Base-by-base conservation (phyloP, 2,329 filamentous ascomycete genomes). In the Beauveria sp. region DNA sequence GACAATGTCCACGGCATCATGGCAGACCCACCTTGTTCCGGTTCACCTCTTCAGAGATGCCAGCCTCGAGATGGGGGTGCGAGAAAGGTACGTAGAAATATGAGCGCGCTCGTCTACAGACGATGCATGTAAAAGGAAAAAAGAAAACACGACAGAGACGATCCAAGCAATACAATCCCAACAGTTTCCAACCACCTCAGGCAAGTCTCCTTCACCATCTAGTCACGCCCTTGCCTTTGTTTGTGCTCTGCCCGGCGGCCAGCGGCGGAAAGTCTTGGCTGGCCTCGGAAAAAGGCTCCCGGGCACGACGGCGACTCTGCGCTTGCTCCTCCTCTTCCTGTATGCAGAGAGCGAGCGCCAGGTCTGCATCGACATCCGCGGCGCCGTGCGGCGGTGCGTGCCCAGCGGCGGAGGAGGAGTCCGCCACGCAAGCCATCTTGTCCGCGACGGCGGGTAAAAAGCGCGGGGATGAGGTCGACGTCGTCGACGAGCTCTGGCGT, bases 291-390 rank as follows among this genome's bases (percentile, higher is more conserved):
- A 52, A 38, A 26, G 49, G 45, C 38, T 48, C 59, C 10, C 22
- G 22, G 20, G 43, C 59, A 20, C 42, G 42, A 24, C 34, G 46
- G 14, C 34, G 26, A n/a, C 24, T 38, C 26, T 54, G 59, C n/a
- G n/a, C 24, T 7, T 60, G n/a, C 42, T 60, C 28, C 38, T 43
- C 74, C 66, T 78, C 72, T 61, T 82, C 79, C 64, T 87, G 83
- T 48, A 88, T 73, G 64, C 79, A 79, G 54, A 88, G 70, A 2
- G 86, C 86, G 42, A 86, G 74, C 59, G 85, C 83, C 52, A 88
- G 66, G 66, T 88, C 86, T 56, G 83, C 82, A 51, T 86, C 83
- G 14, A 73, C 72, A 0, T 63, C 63, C 2, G 67, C 63, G 1
- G 48, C 38, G 1, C n/a, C 16, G 16, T 42, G n/a, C 38, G 9